Base-by-base conservation (phyloP, 352 stramenopile species). In the Phytophthora quininea region DNA sequence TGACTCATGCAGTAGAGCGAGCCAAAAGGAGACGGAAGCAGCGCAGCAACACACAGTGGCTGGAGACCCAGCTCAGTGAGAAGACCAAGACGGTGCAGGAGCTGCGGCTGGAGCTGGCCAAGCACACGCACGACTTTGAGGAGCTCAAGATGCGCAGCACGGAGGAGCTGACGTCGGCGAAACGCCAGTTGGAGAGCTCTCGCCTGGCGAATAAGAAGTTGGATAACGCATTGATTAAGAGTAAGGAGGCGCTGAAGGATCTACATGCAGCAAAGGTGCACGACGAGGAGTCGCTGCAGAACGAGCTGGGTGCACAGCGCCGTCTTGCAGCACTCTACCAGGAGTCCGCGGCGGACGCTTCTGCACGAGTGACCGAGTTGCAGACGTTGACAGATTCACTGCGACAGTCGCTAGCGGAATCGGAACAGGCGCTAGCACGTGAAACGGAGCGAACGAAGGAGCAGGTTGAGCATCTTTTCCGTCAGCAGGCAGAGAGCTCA, bases 241-340 rank as follows among this genome's bases (percentile, higher is more conserved):
- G 70, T 48, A 89, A 90, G 47, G 84, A 93, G 54, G 72, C 75
- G n/a, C 55, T 94, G 6, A 90, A 91, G 64, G 82, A 92, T 51
- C 68, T 87, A 11, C 79, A 90, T 29, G 80, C 80, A 0, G 60
- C 74, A 11, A 88, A 89, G 53, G 54, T 87, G 27, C 79, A 90
- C 46, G 79, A 84, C 15, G 77, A 92, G 45, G 84, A 90, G 49
- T 72, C 77, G 14, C 75, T 92, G 37, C 68, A 90, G 53, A 88
- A 88, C 37, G 84, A 95, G 33, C 58, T 95, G 49, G 83, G 51
- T 42, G 74, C 85, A 11, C 87, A 95, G 54, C 80, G 79, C 7
- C 87, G 87, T 35, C 71, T 95, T 6, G 78, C 84, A 0, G 79
- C 86, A 7, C 58, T 95, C 61, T 95, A 95, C 70, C 86, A 93